Evolutionary conservation across 2,329 filamentous ascomycete species (phyloP), one percentile per base, ranked within the genome.

Genomic region (Pseudocercospora fuligena): DNA sequence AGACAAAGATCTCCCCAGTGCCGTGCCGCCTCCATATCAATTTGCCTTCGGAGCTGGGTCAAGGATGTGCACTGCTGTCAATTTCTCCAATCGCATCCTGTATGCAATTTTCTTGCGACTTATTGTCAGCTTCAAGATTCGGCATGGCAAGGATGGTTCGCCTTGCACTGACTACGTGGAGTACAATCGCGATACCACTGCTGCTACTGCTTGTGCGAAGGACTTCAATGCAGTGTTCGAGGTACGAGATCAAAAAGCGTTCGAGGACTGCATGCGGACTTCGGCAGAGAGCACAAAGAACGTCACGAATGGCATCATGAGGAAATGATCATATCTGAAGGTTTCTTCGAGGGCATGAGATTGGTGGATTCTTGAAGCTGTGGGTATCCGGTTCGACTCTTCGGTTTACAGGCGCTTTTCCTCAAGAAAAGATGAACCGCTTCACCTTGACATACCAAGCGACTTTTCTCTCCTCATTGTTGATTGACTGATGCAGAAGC

Each of bases 1-100:
- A 68, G 75, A 76, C 14, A 9, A 29, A 27, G 21, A 2, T 19
- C 25, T 3, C 3, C 9, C 7, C 19, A 2, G 14, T 2, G 12
- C 31, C 7, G 56, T 59, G 4, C 60, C 60, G 8, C 27, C 60
- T n/a, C 60, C 60, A 3, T 53, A 29, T 47, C 60, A 61, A 21
- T 53, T 61, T 23, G 60, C 60, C 3, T 61, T 51, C 23, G 60
- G 60, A 31, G 60, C 60, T 7, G 60, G 60, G 16, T 61, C 60
- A 4, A 29, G 60, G 14, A 33, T 53, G 14, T 61, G 60, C 23
- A 61, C 60, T 1, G 60, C 60, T 7, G 46, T 61, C n/a, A 53
- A 53, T 9, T 61, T 61, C 46, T 53, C 43, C 2, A 61, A 61
- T 25, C 9, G 47, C 1, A 61, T 61, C 9, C 19, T 61, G 1